phyloP scores from a whole-genome alignment of 1,284 basidiomycete genomes.

The Rhodotorula mucilaginosa region DNA sequence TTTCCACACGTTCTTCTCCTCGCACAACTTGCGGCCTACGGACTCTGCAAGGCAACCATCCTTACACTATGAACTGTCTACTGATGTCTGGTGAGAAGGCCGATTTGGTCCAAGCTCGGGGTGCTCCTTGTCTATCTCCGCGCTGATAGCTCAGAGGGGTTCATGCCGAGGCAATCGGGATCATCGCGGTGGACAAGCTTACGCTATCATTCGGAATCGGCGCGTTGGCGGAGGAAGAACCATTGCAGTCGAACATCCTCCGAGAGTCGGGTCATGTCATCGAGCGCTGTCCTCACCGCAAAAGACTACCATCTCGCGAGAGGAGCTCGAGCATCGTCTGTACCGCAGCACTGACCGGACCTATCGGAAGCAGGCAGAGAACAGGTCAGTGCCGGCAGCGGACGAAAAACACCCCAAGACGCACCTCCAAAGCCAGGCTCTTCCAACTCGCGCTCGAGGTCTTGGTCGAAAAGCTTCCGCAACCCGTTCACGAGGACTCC shows the following conservation, averaged over 20 bases:
- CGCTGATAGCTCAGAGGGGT: not conserved
- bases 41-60: too few relatives aligned
- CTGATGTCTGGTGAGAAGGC: not conserved
- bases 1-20: not conserved
- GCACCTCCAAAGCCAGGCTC: conserved; percentile 46
- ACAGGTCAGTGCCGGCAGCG: not conserved
- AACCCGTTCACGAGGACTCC: conserved; percentile 86
- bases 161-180: too few relatives aligned
- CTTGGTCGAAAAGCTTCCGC: conserved; percentile 69
- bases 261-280: too few relatives aligned
- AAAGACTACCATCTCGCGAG: conserved; percentile 51
- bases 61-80: too few relatives aligned
- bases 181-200: too few relatives aligned
- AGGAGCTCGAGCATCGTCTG: conserved; percentile 69
- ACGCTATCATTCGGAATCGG: too few relatives aligned
- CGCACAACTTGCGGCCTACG: not conserved
- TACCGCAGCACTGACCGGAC: conserved; percentile 54
- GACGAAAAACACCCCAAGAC: not conserved
- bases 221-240: too few relatives aligned
- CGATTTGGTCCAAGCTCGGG: not conserved
- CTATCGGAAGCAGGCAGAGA: conserved; percentile 19
- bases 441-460: conserved; percentile 59
- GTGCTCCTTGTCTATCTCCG: not conserved
- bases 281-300: too few relatives aligned
- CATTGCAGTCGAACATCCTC: too few relatives aligned